Conservation (phyloP, 192 early-diverging fungal species). For the Linnemannia exigua region DNA sequence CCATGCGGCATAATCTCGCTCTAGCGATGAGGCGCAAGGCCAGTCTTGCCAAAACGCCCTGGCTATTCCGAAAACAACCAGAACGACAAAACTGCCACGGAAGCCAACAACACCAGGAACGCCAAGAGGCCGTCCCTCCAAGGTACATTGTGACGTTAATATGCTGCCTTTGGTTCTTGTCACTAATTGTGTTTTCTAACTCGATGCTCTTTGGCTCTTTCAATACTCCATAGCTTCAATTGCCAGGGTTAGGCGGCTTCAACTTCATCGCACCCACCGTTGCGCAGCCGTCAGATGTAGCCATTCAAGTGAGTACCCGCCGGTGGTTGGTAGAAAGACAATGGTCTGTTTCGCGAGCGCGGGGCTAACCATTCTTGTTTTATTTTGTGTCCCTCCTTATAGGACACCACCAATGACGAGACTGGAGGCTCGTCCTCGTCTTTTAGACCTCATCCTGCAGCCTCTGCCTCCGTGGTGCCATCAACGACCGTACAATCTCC, state of each 20-base stretch:
- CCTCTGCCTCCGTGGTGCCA: conserved; percentile 10
- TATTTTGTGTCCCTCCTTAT: not conserved
- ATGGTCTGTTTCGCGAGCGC: conserved; percentile 4
- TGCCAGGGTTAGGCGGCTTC: conserved; percentile 14
- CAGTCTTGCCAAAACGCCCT: conserved; percentile 6
- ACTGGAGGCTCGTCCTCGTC: too few species aligned
- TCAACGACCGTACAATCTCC: not conserved
- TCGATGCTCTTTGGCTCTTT: conserved; percentile 22
- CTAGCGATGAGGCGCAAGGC: conserved; percentile 1
- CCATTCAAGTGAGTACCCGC: not conserved
- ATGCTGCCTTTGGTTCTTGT: conserved; percentile 20
- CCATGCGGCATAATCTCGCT: not conserved
- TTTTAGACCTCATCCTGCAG: too few species aligned
- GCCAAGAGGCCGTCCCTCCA: conserved; percentile 18
- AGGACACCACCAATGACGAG: not conserved
- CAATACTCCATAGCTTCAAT: conserved; percentile 25
- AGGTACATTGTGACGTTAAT: conserved; percentile 11
- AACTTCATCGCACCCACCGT: conserved; percentile 12
- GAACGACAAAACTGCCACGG: conserved; percentile 1
- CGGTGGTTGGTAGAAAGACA: conserved; percentile 6
- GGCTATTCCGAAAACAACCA: conserved; percentile 8
- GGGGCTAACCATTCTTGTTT: conserved; percentile 5
- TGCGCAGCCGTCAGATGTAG: not conserved
- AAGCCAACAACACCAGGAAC: conserved; percentile 13
- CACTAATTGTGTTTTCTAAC: conserved; percentile 15